phyloP scores from a whole-genome alignment of 768 basidiomycete species.

The Rhizopogon salebrosus region DNA sequence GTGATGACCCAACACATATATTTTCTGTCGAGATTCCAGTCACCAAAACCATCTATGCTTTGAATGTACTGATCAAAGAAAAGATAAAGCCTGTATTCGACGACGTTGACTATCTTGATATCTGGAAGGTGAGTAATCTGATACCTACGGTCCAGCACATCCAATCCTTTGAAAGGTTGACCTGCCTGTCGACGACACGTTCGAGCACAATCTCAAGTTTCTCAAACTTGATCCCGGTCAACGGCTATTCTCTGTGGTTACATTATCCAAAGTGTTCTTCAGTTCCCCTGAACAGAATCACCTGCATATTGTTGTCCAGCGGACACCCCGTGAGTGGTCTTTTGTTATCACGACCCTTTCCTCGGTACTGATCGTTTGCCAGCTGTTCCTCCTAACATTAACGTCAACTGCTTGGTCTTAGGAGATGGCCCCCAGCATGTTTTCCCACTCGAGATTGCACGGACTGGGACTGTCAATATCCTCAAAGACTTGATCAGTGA shows the following conservation, averaged over 20 bases:
- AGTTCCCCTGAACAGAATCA: not conserved
- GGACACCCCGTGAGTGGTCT: not conserved
- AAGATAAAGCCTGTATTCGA: not conserved
- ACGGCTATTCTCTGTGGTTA: not conserved
- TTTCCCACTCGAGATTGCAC: not conserved
- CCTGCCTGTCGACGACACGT: not conserved
- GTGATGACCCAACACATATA: not conserved
- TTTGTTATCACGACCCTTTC: not conserved
- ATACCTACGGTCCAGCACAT: not conserved
- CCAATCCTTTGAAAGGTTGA: not conserved
- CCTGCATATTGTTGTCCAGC: constrained; percentile 2
- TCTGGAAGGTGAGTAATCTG: constrained; percentile 1
- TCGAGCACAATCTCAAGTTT: not conserved
- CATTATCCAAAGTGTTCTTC: not conserved
- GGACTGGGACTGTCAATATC: not conserved
- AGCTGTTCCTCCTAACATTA: not conserved
- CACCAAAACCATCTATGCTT: not conserved
- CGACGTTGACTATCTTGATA: not conserved
- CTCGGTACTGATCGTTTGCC: not conserved
- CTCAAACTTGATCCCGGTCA: not conserved
- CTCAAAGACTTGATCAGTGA: not conserved
- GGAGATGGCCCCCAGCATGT: not conserved
- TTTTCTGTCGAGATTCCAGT: not conserved
- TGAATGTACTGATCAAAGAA: not conserved
- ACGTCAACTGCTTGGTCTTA: not conserved